Conservation (phyloP, 1,284 basidiomycete genomes). For the Apiotrichum akiyoshidainum region DNA sequence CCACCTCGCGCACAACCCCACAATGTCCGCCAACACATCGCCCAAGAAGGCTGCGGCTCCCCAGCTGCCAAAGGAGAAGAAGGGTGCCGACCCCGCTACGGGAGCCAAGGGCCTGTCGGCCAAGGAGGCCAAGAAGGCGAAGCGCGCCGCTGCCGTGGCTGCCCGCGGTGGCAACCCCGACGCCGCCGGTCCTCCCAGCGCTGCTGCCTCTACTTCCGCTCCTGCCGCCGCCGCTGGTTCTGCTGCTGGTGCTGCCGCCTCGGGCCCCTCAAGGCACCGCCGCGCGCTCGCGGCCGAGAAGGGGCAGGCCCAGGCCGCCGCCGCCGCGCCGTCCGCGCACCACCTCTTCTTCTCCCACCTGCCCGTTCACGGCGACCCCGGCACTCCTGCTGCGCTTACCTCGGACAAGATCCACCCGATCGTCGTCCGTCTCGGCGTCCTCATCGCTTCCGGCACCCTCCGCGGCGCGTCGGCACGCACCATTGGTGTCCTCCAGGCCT, state of each 20-base stretch:
- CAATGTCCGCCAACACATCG: slow-evolving; percentile 1
- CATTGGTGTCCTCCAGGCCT: slow-evolving; percentile 53
- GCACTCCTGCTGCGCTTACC: slow-evolving; percentile 32
- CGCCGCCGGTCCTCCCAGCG: neutral
- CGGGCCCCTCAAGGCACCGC: slow-evolving; percentile 17
- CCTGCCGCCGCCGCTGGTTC: neutral
- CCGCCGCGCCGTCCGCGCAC: slow-evolving; percentile 20
- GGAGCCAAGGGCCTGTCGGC: slow-evolving; percentile 34
- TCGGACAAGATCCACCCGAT: slow-evolving; percentile 44
- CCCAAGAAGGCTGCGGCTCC: neutral
- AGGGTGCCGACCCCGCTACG: neutral
- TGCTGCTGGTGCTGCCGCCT: neutral
- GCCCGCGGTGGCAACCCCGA: slow-evolving; percentile 21
- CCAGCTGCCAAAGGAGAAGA: neutral
- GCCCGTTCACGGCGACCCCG: slow-evolving; percentile 52
- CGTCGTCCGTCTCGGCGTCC: slow-evolving; percentile 45
- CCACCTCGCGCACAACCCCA: neutral
- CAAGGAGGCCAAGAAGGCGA: slow-evolving; percentile 49
- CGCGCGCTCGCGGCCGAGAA: slow-evolving; percentile 12
- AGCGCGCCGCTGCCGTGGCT: slow-evolving; percentile 48
- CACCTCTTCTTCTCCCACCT: slow-evolving; percentile 61
- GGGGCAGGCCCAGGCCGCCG: slow-evolving; percentile 6
- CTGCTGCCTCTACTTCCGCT: neutral
- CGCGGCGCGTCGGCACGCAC: slow-evolving; percentile 53
- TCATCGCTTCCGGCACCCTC: slow-evolving; percentile 43